Conservation (phyloP, 2,329 filamentous ascomycete species). For the Venturia carpophila region DNA sequence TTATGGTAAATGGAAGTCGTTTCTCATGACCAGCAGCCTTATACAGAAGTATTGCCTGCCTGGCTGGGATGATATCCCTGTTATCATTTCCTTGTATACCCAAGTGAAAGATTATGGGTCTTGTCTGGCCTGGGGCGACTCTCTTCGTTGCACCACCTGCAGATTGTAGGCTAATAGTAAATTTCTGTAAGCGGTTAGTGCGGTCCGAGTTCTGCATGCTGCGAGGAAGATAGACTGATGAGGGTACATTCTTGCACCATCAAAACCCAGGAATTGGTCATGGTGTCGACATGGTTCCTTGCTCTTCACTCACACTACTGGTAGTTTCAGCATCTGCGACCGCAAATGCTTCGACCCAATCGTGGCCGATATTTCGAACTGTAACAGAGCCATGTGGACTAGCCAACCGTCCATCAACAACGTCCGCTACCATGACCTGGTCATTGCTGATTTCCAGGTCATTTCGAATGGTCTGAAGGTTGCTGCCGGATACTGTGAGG, state of each 20-base stretch:
- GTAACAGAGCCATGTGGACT: conserved; percentile 42
- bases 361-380: conserved; percentile 39
- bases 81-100: conserved; percentile 2
- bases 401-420: conserved; percentile 41
- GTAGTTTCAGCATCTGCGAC: conserved; percentile 27
- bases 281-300: background rate
- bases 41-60: background rate
- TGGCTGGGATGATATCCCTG: background rate
- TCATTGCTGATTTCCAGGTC: conserved; percentile 29
- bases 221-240: background rate
- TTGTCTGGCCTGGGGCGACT: conserved; percentile 18
- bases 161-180: background rate
- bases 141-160: background rate
- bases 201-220: background rate
- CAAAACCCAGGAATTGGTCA: background rate
- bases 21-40: background rate
- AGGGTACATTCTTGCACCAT: too few species aligned
- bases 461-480: conserved; percentile 20
- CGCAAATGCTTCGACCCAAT: conserved; percentile 30
- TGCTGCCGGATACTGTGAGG: conserved; percentile 28
- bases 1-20: conserved; percentile 6
- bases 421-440: conserved; percentile 42
- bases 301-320: conserved; percentile 20
- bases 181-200: conserved; percentile 11
- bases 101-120: conserved; percentile 17